Evolutionary conservation across 2,329 filamentous ascomycete genomes (phyloP), one percentile per base, ranked within the genome.

Genomic region (Curvularia sp.): DNA sequence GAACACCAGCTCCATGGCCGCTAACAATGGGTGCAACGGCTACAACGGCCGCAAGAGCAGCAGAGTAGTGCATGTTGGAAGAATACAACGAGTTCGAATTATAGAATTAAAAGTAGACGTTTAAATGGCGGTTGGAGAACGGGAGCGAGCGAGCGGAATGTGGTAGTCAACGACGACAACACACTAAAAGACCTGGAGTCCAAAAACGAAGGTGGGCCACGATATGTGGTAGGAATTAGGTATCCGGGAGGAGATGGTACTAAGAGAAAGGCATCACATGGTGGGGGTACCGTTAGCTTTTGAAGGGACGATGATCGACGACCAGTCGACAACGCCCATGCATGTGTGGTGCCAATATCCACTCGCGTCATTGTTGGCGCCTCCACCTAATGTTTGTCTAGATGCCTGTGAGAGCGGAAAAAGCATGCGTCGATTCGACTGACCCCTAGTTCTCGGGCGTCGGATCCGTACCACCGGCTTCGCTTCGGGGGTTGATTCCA

Each of bases 41-140:
- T 43, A 67, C 70, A 41, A 67, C 63, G 46, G 67, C 69, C 49
- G 73, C 71, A 43, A 76, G 43, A 59, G 70, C 61, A 15, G 70
- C 66, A 41, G 73, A 68, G 63, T 76, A 73, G 55, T 68, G 73
- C 75, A 77, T 77, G 15, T 57, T 63, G 64, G 45, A 23, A 32
- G 23, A 28, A 46, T 51, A 51, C 34, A 53, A 59, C 50, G 18
- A 50, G 66, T 61, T 65, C 52, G 55, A 59, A 71, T 73, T 72
- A 72, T 23, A 47, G 52, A 56, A 68, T 70, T 71, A 66, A 49
- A 61, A 57, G 32, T 18, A 45, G n/a, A 30, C 41, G 50, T 60
- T 48, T 56, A 51, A 39, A 39, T 49, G 53, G 43, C 52, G 52
- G 30, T 30, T 23, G 30, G 21, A 43, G 60, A 57, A 53, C 47